Evolutionary conservation across 805 yeast genomes (phyloP).

Genomic region (Kregervanrija delftensis): DNA sequence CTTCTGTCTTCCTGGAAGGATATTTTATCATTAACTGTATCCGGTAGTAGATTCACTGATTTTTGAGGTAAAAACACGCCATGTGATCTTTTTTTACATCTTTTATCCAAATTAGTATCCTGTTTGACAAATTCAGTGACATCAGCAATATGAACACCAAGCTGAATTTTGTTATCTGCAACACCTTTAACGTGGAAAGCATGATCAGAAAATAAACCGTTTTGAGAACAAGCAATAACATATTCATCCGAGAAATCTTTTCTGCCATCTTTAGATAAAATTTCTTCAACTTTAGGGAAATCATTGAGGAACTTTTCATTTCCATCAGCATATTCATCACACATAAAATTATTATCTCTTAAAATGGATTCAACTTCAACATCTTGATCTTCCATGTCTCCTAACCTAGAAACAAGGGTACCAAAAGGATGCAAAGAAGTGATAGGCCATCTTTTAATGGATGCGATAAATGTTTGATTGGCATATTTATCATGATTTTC

Average conservation of each 20-base stretch:
- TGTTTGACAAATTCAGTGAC: slow-evolving; percentile 63
- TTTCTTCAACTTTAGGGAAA: slow-evolving; percentile 30
- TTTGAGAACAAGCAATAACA: slow-evolving; percentile 56
- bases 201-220: slow-evolving; percentile 58
- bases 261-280: slow-evolving; percentile 34
- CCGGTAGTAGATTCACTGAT: slow-evolving; percentile 61
- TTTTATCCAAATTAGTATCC: slow-evolving; percentile 76
- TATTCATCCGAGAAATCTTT: slow-evolving; percentile 52
- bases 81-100: slow-evolving; percentile 83
- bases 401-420: slow-evolving; percentile 80
- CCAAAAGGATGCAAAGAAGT: slow-evolving; percentile 98
- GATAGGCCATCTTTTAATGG: slow-evolving; percentile 98
- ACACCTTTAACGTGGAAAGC: slow-evolving; percentile 73
- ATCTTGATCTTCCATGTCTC: slow-evolving; percentile 65
- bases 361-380: slow-evolving; percentile 85
- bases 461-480: slow-evolving; percentile 82
- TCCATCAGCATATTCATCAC: slow-evolving; percentile 67
- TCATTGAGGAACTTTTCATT: slow-evolving; percentile 29
- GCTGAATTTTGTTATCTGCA: slow-evolving; percentile 55
- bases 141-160: slow-evolving; percentile 85
- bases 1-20: slow-evolving; percentile 56
- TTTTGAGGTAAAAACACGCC: slow-evolving; percentile 84
- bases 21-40: slow-evolving; percentile 48
- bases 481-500: slow-evolving; percentile 83
- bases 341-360: slow-evolving; percentile 77